phyloP scores from a whole-genome alignment of 192 early-diverging fungal genomes.

The Neocallimastix lanati region DNA sequence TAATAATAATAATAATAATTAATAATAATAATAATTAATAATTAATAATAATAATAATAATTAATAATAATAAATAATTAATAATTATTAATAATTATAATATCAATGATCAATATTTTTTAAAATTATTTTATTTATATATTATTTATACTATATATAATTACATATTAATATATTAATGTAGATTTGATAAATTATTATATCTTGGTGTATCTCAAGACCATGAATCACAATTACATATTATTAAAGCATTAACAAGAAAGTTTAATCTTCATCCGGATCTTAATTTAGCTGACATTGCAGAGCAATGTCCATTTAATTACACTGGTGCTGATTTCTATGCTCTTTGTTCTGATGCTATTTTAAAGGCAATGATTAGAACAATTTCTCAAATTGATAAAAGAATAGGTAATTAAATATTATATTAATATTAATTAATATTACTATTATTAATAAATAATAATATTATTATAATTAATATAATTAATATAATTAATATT shows the following conservation, averaged over 20 bases:
- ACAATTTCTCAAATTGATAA: slow-evolving; percentile 53
- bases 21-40: too few relatives aligned
- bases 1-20: too few relatives aligned
- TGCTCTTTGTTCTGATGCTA: slow-evolving; percentile 90
- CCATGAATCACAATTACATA: slow-evolving; percentile 68
- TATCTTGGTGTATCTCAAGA: slow-evolving; percentile 87
- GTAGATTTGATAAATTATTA: slow-evolving; percentile 84
- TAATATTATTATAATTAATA: too few relatives aligned
- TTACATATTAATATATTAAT: neutral
- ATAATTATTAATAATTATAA: too few relatives aligned
- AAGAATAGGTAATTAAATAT: slow-evolving; percentile 24
- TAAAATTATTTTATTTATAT: too few relatives aligned
- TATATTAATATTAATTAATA: too few relatives aligned
- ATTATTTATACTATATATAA: too few relatives aligned
- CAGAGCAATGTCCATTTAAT: slow-evolving; percentile 71
- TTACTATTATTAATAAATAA: too few relatives aligned
- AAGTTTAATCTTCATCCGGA: slow-evolving; percentile 82
- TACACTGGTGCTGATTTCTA: slow-evolving; percentile 98
- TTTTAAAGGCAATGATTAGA: slow-evolving; percentile 87
- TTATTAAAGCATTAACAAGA: slow-evolving; percentile 81
- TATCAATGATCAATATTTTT: too few relatives aligned
- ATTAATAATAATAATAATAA: too few relatives aligned
- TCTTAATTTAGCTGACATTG: slow-evolving; percentile 52
- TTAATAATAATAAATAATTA: too few relatives aligned
- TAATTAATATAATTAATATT: too few relatives aligned